Conservation (phyloP, 1,139 yeast genomes). For the Zygoascus hellenicus region DNA sequence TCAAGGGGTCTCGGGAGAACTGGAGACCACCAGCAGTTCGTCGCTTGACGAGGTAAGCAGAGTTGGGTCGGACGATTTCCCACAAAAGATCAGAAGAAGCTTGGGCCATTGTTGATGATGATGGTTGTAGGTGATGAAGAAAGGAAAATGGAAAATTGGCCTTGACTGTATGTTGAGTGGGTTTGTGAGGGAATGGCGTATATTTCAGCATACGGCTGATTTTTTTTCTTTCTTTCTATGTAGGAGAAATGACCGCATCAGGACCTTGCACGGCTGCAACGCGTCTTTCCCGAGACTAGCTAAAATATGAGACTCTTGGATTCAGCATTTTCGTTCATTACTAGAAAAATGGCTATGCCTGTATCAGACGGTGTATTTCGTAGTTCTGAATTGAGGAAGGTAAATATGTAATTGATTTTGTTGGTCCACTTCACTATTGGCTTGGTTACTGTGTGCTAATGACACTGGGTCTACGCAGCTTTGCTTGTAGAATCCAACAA, state of each 20-base stretch:
- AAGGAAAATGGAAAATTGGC: conserved; percentile 4
- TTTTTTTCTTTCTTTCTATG: neutral
- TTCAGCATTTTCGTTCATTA: too few species aligned
- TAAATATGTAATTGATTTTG: too few species aligned
- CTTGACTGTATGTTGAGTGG: conserved; percentile 6
- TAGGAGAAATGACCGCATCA: neutral
- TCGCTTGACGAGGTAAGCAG: conserved; percentile 44
- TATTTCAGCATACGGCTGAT: neutral
- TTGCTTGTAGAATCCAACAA: too few species aligned
- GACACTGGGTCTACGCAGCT: too few species aligned
- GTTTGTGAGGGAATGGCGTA: neutral
- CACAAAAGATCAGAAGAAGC: conserved; percentile 42
- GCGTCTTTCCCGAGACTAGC: too few species aligned
- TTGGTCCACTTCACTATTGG: too few species aligned
- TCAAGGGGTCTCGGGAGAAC: conserved; percentile 46
- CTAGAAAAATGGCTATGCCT: too few species aligned
- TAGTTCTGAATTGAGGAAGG: too few species aligned
- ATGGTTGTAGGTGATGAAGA: conserved; percentile 3
- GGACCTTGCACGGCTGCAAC: too few species aligned
- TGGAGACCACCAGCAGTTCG: conserved; percentile 36
- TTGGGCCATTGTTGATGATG: conserved; percentile 11
- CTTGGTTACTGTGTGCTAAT: too few species aligned
- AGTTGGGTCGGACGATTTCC: conserved; percentile 45
- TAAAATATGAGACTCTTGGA: too few species aligned
- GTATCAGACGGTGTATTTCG: too few species aligned